Conservation (phyloP, 257 asterid genomes). For the Ilex aquifolium region DNA sequence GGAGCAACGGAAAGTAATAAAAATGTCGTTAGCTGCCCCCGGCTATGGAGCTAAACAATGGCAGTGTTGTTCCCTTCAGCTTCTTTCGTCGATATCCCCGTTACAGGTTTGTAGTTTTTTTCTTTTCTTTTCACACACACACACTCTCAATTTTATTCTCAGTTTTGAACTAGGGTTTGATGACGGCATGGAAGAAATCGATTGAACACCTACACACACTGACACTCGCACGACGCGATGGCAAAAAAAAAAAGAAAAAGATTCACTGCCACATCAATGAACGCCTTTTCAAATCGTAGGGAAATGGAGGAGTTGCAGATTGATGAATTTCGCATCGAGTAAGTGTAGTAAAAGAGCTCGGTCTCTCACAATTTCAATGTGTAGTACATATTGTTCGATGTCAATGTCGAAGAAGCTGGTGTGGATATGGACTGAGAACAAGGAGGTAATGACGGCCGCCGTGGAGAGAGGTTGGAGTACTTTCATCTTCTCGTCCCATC, state of each 20-base stretch:
- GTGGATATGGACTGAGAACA: slow-evolving; percentile 87
- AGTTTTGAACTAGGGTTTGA: background rate
- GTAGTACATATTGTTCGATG: slow-evolving; percentile 1
- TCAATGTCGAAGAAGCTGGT: slow-evolving; percentile 45
- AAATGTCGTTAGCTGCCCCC: too few species aligned
- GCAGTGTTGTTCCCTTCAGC: slow-evolving; percentile 24
- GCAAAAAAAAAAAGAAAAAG: slow-evolving; percentile 1
- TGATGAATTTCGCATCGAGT: slow-evolving; percentile 13
- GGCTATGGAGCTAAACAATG: slow-evolving; percentile 8
- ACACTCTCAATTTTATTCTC: background rate
- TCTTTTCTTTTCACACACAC: background rate
- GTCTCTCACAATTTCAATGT: slow-evolving; percentile 20
- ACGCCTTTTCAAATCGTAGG: slow-evolving; percentile 21
- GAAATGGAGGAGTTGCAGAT: slow-evolving; percentile 31
- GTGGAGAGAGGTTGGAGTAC: slow-evolving; percentile 90
- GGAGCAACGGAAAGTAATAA: too few species aligned
- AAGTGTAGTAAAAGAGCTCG: slow-evolving; percentile 10
- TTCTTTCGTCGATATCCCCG: slow-evolving; percentile 18
- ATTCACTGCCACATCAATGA: slow-evolving; percentile 2
- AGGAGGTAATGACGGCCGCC: slow-evolving; percentile 80
- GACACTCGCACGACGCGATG: background rate
- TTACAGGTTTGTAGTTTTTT: slow-evolving; percentile 17
- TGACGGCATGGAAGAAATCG: too few species aligned
- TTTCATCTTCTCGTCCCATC: slow-evolving; percentile 45
- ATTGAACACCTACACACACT: too few species aligned